Evolutionary conservation across 257 asterid species (phyloP), one percentile per base, ranked within the genome.

Genomic region (Scutellaria galericulata): DNA sequence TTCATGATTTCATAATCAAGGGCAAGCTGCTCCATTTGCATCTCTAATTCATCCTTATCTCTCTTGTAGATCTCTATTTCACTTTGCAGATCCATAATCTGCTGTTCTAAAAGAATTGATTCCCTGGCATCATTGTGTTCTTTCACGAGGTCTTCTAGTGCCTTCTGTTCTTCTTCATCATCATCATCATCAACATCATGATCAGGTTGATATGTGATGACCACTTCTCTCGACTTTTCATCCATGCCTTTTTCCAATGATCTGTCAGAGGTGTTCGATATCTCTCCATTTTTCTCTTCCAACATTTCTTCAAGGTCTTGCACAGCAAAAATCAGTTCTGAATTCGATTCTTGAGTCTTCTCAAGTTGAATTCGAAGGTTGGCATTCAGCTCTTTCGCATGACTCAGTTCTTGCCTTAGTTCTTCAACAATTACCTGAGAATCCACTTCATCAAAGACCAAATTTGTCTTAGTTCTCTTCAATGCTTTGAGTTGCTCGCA

Each of bases 21-120:
- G 7, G 99, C 98, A 9, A 95, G 89, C 89, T 92, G 97, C 83
- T 95, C 99, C 92, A 88, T 86, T 70, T 95, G 99, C 82, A 79
- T 86, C 79, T 95, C 98, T 2, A 92, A 67, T 53, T 95, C 98
- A 46, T 95, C 97, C 64, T 81, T 89, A 20, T 92, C 98, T 74
- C 96, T 79, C 78, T 79, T 85, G 72, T 79, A 87, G 57, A 80
- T 86, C 81, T 87, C 97, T 18, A 92, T 80, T 39, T 95, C 97
- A 12, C 80, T 80, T 9, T 65, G 83, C 57, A 92, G 82, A 52
- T 92, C 97, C 70, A 77, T 70, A 76, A 95, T 81, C 76, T 85
- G 88, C 77, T 83, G 91, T 57, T 95, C 98, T 40, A 81, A 76
- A 64, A 83, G 61, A 47, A 83, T 74, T 0, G 84, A 75, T 40